Evolutionary conservation across 1,284 basidiomycete species (phyloP).

Genomic region (Trichosporon coremiiforme): DNA sequence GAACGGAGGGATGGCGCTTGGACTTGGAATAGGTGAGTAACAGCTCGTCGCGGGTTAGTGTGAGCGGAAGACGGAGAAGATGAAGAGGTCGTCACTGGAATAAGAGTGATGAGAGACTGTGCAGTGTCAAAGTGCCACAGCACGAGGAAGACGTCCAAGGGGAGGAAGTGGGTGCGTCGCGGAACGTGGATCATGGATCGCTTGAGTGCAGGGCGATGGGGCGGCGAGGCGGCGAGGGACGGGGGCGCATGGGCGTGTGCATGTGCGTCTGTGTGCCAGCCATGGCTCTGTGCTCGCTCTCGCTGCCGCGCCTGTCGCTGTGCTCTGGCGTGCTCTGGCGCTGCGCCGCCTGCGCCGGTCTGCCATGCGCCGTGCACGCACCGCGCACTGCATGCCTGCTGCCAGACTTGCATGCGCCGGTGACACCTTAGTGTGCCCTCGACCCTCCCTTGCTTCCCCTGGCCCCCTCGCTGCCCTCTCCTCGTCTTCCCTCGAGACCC

Average conservation of each 20-base stretch:
- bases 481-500: constrained; percentile 1
- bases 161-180: neutral
- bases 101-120: neutral
- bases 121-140: neutral
- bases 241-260: neutral
- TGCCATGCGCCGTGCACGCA: neutral
- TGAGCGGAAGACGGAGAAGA: neutral
- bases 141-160: neutral
- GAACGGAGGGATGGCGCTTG: constrained; percentile 76
- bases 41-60: neutral
- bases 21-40: constrained; percentile 75
- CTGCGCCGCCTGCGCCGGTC: neutral
- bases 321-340: neutral
- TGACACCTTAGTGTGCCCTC: constrained; percentile 4
- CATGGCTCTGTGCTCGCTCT: neutral
- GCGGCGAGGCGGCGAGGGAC: neutral
- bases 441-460: neutral
- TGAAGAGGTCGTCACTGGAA: neutral
- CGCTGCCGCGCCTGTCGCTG: neutral
- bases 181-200: neutral
- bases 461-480: neutral
- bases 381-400: neutral
- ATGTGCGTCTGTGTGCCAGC: constrained; percentile 3
- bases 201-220: neutral
- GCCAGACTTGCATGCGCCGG: neutral